A percentile compares a stretch with the other conserved stretches of the same genome.
Conservation (phyloP, 2,329 filamentous ascomycete genomes). For the Cercospora beticola region DNA sequence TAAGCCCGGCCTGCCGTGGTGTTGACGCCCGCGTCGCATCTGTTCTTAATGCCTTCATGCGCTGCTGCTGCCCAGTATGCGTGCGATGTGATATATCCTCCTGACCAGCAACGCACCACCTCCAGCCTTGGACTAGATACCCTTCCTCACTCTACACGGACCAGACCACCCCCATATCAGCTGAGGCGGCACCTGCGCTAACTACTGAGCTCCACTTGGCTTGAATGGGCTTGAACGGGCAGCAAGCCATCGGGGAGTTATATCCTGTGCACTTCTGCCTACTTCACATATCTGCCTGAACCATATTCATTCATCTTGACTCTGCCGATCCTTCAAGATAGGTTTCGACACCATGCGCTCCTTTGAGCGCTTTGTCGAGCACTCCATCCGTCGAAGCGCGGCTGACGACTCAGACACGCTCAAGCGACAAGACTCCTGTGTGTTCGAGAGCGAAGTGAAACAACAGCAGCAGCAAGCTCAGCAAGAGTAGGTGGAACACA, state of each 20-base stretch:
- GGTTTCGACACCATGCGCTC: slow-evolving; percentile 29
- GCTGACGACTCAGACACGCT: slow-evolving; percentile 17
- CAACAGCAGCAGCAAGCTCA: background rate
- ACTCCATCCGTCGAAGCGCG: slow-evolving; percentile 14
- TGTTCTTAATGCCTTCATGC: slow-evolving; percentile 9
- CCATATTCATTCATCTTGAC: background rate
- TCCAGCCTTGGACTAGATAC: background rate
- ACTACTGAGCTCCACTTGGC: slow-evolving; percentile 15
- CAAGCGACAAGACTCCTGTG: slow-evolving; percentile 27
- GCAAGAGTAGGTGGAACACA: background rate
- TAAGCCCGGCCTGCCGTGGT: slow-evolving; percentile 8
- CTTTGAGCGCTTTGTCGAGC: slow-evolving; percentile 21
- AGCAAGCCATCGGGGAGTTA: slow-evolving; percentile 14
- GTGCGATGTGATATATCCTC: background rate
- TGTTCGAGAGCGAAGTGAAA: slow-evolving; percentile 15
- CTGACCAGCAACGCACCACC: slow-evolving; percentile 8
- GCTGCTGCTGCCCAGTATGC: background rate
- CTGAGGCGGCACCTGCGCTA: slow-evolving; percentile 16
- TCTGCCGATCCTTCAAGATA: slow-evolving; percentile 14
- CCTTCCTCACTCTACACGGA: slow-evolving; percentile 3
- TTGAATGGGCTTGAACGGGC: slow-evolving; percentile 7
- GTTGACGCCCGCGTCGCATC: background rate
- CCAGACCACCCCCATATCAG: slow-evolving; percentile 16
- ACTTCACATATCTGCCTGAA: background rate
- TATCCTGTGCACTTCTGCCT: background rate